These are phyloP conservation scores for Trichoderma koningiopsis DNA, from an alignment of 2,329 filamentous ascomycete genomes.

Conservation along the genomic window DNA sequence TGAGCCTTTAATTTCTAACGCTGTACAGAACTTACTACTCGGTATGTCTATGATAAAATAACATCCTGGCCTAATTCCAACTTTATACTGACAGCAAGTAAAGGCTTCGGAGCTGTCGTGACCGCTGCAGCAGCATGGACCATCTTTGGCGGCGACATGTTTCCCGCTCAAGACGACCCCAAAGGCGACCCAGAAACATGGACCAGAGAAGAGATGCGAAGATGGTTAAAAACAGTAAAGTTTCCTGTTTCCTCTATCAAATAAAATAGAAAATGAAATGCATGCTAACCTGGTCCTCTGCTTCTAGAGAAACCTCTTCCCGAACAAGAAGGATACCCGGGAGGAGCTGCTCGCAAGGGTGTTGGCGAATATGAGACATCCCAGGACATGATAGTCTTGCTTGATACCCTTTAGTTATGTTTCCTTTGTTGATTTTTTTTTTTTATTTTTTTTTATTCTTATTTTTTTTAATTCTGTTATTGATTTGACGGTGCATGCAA, in stretches of 20 bases:
- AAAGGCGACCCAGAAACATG: slow-evolving; percentile 70
- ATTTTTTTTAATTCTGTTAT: too few species aligned
- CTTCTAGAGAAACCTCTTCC: slow-evolving; percentile 50
- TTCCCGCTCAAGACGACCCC: slow-evolving; percentile 75
- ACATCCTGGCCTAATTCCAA: background rate
- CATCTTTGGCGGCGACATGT: slow-evolving; percentile 85
- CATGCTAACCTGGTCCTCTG: background rate
- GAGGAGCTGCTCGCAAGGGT: slow-evolving; percentile 53
- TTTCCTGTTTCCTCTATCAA: too few species aligned
- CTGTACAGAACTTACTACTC: slow-evolving; percentile 47
- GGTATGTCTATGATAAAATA: slow-evolving; percentile 49
- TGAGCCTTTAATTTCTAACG: background rate
- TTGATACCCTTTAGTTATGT: background rate
- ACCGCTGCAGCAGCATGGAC: slow-evolving; percentile 79
- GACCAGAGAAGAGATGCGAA: slow-evolving; percentile 76
- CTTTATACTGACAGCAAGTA: background rate
- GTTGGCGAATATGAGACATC: slow-evolving; percentile 49
- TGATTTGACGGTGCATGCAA: background rate
- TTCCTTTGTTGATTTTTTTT: background rate
- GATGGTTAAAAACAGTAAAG: slow-evolving; percentile 80
- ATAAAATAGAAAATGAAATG: background rate
- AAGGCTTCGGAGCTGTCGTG: slow-evolving; percentile 79
- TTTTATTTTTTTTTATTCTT: too few species aligned
- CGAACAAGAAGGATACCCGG: slow-evolving; percentile 45
- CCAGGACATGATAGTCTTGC: slow-evolving; percentile 33